Percentiles rank a stretch among this genome's conserved stretches.
These are phyloP conservation scores for Cynara cardunculus DNA, from an alignment of 129 eudicot genomes.

Conservation along the genomic window DNA sequence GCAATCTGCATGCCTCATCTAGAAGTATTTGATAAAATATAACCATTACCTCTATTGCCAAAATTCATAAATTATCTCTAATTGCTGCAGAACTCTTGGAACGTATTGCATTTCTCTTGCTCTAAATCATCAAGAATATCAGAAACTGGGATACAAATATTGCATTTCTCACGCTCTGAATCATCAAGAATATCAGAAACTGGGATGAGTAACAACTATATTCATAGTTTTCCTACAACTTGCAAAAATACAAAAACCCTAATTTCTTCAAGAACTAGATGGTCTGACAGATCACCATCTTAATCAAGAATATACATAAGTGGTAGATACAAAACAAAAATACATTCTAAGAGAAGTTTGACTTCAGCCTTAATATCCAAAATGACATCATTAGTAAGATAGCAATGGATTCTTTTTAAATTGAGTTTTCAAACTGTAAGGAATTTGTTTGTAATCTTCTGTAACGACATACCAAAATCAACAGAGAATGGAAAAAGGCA, in stretches of 20 bases:
- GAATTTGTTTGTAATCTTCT: neutral
- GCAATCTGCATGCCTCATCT: neutral
- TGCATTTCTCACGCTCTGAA: too few species aligned
- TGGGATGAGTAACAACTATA: neutral
- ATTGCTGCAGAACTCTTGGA: neutral
- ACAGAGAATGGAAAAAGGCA: neutral
- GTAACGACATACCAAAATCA: neutral
- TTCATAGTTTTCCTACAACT: neutral
- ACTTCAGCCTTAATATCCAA: neutral
- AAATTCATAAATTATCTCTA: neutral
- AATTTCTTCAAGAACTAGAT: neutral
- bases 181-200: too few species aligned
- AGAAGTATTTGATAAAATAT: neutral
- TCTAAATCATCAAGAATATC: neutral
- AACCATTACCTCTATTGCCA: neutral
- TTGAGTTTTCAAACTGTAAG: neutral
- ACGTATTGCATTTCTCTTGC: neutral
- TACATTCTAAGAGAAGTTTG: neutral
- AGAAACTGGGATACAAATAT: too few species aligned
- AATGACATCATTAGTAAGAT: neutral
- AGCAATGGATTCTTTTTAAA: neutral
- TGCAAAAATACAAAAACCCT: neutral
- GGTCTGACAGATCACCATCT: neutral
- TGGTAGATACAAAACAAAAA: neutral
- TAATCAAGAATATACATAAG: too few species aligned